These are phyloP conservation scores for Septoria linicola DNA, from an alignment of 2,329 filamentous ascomycete species.

Conservation along the genomic window DNA sequence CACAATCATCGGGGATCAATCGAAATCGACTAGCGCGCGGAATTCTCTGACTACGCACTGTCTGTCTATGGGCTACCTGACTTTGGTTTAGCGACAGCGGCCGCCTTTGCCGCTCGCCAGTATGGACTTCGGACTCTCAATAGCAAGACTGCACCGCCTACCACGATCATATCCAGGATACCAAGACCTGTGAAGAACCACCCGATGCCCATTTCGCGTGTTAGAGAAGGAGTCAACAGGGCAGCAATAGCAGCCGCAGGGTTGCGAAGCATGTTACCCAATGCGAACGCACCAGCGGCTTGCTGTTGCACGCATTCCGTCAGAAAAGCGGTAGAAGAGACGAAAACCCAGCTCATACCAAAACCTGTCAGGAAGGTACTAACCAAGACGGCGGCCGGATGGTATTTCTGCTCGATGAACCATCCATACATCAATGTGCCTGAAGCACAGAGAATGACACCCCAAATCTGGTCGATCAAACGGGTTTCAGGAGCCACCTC, in stretches of 20 bases:
- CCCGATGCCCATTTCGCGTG: slow-evolving; percentile 4
- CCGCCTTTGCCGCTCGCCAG: slow-evolving; percentile 3
- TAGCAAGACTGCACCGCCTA: slow-evolving; percentile 7
- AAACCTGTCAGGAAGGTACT: slow-evolving; percentile 7
- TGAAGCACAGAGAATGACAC: slow-evolving; percentile 7
- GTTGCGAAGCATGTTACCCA: slow-evolving; percentile 13
- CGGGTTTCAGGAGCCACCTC: slow-evolving; percentile 7
- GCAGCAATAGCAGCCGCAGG: slow-evolving; percentile 10
- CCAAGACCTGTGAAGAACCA: slow-evolving; percentile 10
- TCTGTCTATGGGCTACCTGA: neutral
- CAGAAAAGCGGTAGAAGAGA: slow-evolving; percentile 11
- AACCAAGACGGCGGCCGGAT: slow-evolving; percentile 8
- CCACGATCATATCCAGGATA: slow-evolving; percentile 7
- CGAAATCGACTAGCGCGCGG: too few relatives aligned
- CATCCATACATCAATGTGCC: slow-evolving; percentile 10
- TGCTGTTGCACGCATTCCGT: slow-evolving; percentile 10
- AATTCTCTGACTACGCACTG: too few relatives aligned
- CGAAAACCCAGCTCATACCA: slow-evolving; percentile 13
- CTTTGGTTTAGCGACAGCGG: neutral
- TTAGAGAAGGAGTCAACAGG: slow-evolving; percentile 1
- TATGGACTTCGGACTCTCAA: slow-evolving; percentile 4
- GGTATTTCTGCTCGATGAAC: slow-evolving; percentile 4
- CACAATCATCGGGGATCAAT: too few relatives aligned
- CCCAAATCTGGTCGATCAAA: slow-evolving; percentile 12
- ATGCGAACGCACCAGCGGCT: slow-evolving; percentile 12